Evolutionary conservation across 129 eudicot genomes (phyloP), one percentile per base, ranked within the genome.

Genomic region (Saussurea involucrata): DNA sequence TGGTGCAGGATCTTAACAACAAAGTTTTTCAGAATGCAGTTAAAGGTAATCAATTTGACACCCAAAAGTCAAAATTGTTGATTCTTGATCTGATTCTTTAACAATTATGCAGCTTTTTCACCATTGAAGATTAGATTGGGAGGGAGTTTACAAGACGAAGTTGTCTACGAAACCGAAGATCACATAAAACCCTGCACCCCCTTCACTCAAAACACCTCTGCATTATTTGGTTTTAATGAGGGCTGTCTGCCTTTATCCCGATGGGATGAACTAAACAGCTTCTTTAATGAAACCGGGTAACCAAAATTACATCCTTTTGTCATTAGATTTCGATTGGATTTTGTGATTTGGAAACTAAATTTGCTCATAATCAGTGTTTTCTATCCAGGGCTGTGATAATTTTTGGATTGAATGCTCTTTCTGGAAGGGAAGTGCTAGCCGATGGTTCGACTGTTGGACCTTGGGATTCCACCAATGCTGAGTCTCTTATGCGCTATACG

Each of bases 91-190:
- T 7, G 9, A 24, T 58, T 69, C 69, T 25, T 61, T 49, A 61
- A 71, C 13, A 29, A 78, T 40, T 70, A 67, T 87, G 90, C 86
- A 93, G 98, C 97, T 10, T 93, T 93, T 84, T 85, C 95, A 46
- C 97, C 98, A 21, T 75, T 93, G 71, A 90, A 90, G 93, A 90
- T 93, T 42, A 87, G 98, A 83, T 80, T 93, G 67, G 98, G 98
- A 46, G 98, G 98, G 24, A 87, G 95, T 61, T 83, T 93, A 84
- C 98, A 93, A 84, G 95, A 93, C 24, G 89, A 78, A 74, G 83
- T 93, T 70, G 67, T 85, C 60, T 90, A 90, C 24, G 86, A 88
- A 86, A 87, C 88, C 10, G 89, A 82, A 67, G 84, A 87, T 74
- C 78, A 76, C 61, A 24, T 31, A 6, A 68, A 79, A 70, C 85